A percentile compares a stretch with the other conserved stretches of the same genome.
These are phyloP conservation scores for Aspergillus taichungensis DNA, from an alignment of 495 filamentous ascomycete species.

Conservation along the genomic window DNA sequence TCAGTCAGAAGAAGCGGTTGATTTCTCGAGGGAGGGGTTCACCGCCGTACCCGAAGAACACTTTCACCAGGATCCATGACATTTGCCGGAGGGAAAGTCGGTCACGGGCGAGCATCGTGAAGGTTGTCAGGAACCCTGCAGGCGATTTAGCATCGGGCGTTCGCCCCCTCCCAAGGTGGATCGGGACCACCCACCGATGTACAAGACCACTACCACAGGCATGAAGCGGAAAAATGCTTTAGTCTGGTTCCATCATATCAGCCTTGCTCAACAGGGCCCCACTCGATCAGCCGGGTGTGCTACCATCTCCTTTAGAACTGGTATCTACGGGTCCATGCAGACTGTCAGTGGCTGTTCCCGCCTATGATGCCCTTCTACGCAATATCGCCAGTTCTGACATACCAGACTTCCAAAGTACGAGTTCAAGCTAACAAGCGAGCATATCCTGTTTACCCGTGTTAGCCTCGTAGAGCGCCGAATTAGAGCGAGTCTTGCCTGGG, in stretches of 20 bases:
- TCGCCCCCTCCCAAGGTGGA: background rate
- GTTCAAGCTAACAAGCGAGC: constrained; percentile 78
- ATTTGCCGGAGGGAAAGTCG: constrained; percentile 64
- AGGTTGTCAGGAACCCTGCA: constrained; percentile 84
- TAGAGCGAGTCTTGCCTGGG: constrained; percentile 45
- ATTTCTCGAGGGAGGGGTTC: constrained; percentile 15
- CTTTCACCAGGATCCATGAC: constrained; percentile 81
- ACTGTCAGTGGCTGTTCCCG: constrained; percentile 16
- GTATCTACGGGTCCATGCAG: constrained; percentile 43
- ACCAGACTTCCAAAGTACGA: constrained; percentile 81
- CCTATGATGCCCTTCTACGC: constrained; percentile 1
- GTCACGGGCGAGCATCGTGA: constrained; percentile 78
- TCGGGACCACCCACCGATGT: constrained; percentile 43
- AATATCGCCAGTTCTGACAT: constrained; percentile 17
- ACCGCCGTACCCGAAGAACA: constrained; percentile 57
- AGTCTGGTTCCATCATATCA: constrained; percentile 40
- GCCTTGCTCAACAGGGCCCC: constrained; percentile 17
- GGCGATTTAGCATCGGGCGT: constrained; percentile 6
- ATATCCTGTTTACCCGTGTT: constrained; percentile 47
- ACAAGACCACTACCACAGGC: constrained; percentile 76
- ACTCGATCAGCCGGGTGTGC: background rate
- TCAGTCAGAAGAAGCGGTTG: constrained; percentile 27
- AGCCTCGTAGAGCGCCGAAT: constrained; percentile 6
- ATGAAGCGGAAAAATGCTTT: constrained; percentile 90
- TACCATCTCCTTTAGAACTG: constrained; percentile 84